phyloP scores from a whole-genome alignment of 495 filamentous ascomycete genomes.

The Lepraria neglecta region DNA sequence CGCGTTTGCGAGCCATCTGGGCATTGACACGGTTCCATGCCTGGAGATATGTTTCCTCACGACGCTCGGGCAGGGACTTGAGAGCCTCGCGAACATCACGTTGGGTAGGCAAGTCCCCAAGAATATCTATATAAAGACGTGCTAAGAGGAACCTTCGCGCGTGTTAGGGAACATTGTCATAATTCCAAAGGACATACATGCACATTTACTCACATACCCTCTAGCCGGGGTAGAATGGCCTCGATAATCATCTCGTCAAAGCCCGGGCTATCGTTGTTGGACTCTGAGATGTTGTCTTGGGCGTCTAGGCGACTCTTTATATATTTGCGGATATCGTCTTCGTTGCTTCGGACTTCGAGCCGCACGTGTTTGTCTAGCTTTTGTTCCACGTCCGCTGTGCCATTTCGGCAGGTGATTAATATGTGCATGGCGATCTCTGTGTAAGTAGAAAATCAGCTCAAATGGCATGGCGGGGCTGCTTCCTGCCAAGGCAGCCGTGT shows the following conservation, averaged over 20 bases:
- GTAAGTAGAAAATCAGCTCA: too few relatives aligned
- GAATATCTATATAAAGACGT: background rate
- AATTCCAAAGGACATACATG: background rate
- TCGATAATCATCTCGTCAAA: background rate
- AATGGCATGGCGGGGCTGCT: too few relatives aligned
- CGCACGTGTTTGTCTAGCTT: background rate
- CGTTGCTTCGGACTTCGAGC: constrained; percentile 3
- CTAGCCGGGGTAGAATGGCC: background rate
- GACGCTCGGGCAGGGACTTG: background rate
- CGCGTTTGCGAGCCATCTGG: background rate
- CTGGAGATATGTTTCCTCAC: background rate
- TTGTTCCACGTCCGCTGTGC: background rate
- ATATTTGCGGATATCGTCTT: background rate
- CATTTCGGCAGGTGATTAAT: background rate
- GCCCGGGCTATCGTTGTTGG: background rate
- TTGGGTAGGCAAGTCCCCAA: background rate
- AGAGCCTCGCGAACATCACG: background rate
- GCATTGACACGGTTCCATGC: background rate
- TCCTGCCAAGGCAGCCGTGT: too few relatives aligned
- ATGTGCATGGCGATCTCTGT: too few relatives aligned
- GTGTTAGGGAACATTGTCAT: background rate
- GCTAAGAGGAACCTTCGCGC: background rate
- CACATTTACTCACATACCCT: background rate
- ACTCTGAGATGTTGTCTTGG: background rate
- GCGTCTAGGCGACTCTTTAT: background rate